Base-by-base conservation (phyloP, 495 filamentous ascomycete species). In the Neurospora sp. region DNA sequence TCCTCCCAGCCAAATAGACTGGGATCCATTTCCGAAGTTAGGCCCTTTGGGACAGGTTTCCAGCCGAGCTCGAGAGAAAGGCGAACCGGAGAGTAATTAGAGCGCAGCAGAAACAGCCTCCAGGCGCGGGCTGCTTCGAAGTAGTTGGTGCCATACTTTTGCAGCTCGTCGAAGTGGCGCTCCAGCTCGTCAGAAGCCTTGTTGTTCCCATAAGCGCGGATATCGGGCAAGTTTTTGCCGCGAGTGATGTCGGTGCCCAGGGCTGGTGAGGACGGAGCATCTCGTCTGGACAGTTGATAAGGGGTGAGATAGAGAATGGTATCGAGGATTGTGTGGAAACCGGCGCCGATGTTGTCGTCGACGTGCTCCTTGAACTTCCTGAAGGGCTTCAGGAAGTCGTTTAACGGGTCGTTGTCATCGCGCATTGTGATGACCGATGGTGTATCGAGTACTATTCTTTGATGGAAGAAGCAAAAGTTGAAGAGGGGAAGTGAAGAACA, bases 351-450 rank as follows among this genome's bases (percentile, higher is more conserved):
- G 11, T 80, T 79, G 38, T 72, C 41, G 74, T 85, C 80, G 72
- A 84, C 76, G 76, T 82, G 81, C 41, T 85, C 80, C 71, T 80
- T 80, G 77, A 85, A 85, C 20, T 79, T 81, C 71, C 84, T 79
- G 73, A 85, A 86, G 27, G 79, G 80, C 69, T 83, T 82, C 2
- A 80, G 76, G 38, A 74, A 70, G 6, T 70, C 44, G 70, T 75
- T 65, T 16, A 35, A 3, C 14, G 53, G 27, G 53, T 65, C 53
- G 27, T 65, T 65, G 12, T 65, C 53, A 65, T 65, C 53, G 53
- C 53, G 53, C 53, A 65, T 65, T 65, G 14, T 65, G 27, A 37
- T 35, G 3, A 35, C 53, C 14, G 53, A 9, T 37, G 53, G 27
- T 65, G 14, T 14, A 35, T 65, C 27, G 27, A 9, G 6, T 35